A percentile compares a stretch with the other conserved stretches of the same genome.
These are phyloP conservation scores for Wallacemonas sp. DNA, from an alignment of 208 protist species.

Conservation along the genomic window DNA sequence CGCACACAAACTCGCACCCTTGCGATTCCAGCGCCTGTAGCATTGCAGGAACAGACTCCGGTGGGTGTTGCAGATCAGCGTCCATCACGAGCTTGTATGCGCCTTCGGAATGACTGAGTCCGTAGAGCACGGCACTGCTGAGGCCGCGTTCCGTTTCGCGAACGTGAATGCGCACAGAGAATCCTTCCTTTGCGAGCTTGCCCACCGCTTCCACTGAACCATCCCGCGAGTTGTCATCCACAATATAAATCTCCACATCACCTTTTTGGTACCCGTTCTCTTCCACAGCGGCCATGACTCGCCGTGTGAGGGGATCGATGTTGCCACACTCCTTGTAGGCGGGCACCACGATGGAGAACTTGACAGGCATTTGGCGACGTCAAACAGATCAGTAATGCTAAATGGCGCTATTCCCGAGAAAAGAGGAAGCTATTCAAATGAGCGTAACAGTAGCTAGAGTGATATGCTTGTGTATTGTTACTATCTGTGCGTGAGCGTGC, in stretches of 20 bases:
- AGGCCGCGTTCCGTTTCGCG: conserved; percentile 82
- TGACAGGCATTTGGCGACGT: conserved; percentile 51
- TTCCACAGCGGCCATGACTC: conserved; percentile 66
- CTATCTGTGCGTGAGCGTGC: too few species aligned
- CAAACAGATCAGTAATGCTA: conserved; percentile 90
- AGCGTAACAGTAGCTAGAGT: too few species aligned
- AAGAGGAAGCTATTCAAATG: too few species aligned
- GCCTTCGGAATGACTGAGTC: conserved; percentile 55
- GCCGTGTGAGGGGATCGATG: conserved; percentile 66
- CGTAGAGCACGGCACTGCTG: conserved; percentile 88
- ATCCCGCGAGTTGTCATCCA: conserved; percentile 91
- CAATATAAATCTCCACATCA: conserved; percentile 77
- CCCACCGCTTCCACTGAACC: conserved; percentile 81
- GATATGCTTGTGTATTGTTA: too few species aligned
- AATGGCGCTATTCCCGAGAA: too few species aligned
- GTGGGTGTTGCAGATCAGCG: conserved; percentile 93
- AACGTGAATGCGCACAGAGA: conserved; percentile 75
- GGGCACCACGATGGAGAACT: conserved; percentile 83
- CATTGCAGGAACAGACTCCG: conserved; percentile 73
- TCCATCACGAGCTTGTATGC: conserved; percentile 89
- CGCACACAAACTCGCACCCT: conserved; percentile 84
- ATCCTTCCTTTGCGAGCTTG: conserved; percentile 58
- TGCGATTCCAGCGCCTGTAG: conserved; percentile 56
- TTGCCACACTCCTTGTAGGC: conserved; percentile 89
- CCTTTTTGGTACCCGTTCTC: conserved; percentile 35